These are phyloP conservation scores for Pseudogymnoascus sp. DNA, from an alignment of 2,329 filamentous ascomycete species.

Conservation along the genomic window DNA sequence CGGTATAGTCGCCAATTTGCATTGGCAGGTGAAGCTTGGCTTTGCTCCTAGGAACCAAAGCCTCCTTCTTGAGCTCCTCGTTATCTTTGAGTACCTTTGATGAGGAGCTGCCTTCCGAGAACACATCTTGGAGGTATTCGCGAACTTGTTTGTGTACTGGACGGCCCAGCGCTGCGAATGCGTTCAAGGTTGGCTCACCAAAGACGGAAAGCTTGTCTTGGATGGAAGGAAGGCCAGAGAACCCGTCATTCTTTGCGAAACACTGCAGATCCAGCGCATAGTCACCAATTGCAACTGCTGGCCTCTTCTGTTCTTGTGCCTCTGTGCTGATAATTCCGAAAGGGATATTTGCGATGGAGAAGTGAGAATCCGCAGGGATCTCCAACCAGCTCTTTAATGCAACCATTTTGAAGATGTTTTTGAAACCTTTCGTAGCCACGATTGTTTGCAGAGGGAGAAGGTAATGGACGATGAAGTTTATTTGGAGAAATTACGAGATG, in stretches of 20 bases:
- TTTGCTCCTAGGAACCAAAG: slow-evolving; percentile 49
- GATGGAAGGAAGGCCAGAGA: slow-evolving; percentile 43
- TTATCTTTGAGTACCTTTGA: slow-evolving; percentile 58
- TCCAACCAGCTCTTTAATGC: slow-evolving; percentile 25
- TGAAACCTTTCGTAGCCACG: slow-evolving; percentile 2
- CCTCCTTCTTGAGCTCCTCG: slow-evolving; percentile 43
- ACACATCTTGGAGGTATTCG: slow-evolving; percentile 58
- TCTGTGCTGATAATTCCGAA: slow-evolving; percentile 57
- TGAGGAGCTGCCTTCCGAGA: slow-evolving; percentile 50
- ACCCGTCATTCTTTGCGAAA: slow-evolving; percentile 52
- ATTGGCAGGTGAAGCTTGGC: slow-evolving; percentile 65
- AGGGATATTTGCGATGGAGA: slow-evolving; percentile 67
- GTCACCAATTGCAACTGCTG: slow-evolving; percentile 61
- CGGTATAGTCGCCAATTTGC: slow-evolving; percentile 74
- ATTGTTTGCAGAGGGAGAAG: background rate
- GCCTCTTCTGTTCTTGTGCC: slow-evolving; percentile 39
- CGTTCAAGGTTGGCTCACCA: slow-evolving; percentile 57
- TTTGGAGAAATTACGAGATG: background rate
- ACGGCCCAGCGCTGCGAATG: slow-evolving; percentile 64
- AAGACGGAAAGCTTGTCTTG: slow-evolving; percentile 54
- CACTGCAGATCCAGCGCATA: slow-evolving; percentile 57
- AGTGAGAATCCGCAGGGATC: slow-evolving; percentile 32
- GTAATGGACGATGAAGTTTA: background rate
- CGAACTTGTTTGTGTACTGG: slow-evolving; percentile 61
- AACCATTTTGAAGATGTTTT: slow-evolving; percentile 20